Evolutionary conservation across 2,329 filamentous ascomycete species (phyloP).

Genomic region (Teratosphaeria zuluensis): DNA sequence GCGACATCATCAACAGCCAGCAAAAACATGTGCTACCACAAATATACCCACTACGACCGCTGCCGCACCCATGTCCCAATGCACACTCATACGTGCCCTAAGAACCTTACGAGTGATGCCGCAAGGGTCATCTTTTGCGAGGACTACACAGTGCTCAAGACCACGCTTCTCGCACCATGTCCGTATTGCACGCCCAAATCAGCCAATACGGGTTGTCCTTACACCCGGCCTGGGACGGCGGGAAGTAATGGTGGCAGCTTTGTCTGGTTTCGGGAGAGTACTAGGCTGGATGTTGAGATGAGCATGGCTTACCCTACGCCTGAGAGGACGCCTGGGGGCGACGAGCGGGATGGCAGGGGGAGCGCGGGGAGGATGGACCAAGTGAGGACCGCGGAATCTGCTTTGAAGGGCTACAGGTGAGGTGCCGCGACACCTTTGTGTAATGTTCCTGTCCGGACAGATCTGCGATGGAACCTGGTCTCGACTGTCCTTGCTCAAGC

Average conservation of each 20-base stretch:
- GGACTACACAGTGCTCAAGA: constrained; percentile 18
- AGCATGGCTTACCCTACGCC: background rate
- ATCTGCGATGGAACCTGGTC: no score
- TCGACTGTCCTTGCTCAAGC: no score
- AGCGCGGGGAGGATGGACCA: background rate
- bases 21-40: constrained; percentile 22
- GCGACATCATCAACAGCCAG: background rate
- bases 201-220: background rate
- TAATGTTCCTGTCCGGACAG: no score
- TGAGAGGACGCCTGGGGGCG: background rate
- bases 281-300: background rate
- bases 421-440: background rate
- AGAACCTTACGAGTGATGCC: constrained; percentile 20
- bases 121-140: constrained; percentile 24
- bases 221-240: background rate
- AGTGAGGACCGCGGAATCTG: background rate
- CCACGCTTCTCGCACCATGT: constrained; percentile 8
- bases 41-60: constrained; percentile 23
- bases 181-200: constrained; percentile 12
- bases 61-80: constrained; percentile 21
- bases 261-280: background rate
- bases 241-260: background rate
- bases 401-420: background rate
- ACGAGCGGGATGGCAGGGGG: background rate
- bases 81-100: constrained; percentile 22